Evolutionary conservation across 1,284 basidiomycete genomes (phyloP).

Genomic region (Papiliotrema laurentii): DNA sequence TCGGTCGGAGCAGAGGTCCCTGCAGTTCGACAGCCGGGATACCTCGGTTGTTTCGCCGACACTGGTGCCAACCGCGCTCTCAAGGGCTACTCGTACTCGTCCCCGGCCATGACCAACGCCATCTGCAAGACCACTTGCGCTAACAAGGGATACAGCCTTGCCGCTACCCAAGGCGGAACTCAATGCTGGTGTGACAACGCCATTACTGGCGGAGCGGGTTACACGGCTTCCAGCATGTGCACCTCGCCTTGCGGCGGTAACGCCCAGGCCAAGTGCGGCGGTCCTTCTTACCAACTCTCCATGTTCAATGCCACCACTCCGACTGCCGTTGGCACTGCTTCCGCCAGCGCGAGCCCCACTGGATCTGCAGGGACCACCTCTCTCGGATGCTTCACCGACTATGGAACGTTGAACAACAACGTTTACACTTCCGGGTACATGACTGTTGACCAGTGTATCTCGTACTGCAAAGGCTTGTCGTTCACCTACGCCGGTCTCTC

Average conservation of each 20-base stretch:
- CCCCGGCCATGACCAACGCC: constrained; percentile 11
- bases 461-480: constrained; percentile 7
- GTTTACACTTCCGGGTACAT: constrained; percentile 1
- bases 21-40: constrained; percentile 9
- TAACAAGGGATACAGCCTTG: constrained; percentile 12
- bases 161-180: constrained; percentile 17
- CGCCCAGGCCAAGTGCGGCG: background rate
- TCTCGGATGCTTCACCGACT: background rate
- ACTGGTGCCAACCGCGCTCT: background rate
- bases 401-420: background rate
- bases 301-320: constrained; percentile 1
- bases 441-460: constrained; percentile 9
- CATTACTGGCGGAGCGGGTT: background rate
- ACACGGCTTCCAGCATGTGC: background rate
- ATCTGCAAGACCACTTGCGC: constrained; percentile 12
- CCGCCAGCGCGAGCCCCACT: background rate
- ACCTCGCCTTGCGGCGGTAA: background rate
- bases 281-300: background rate
- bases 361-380: background rate
- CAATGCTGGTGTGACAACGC: constrained; percentile 24
- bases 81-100: background rate
- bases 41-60: constrained; percentile 26
- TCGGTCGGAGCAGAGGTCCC: background rate
- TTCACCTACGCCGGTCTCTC: constrained; percentile 16
- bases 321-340: background rate